Evolutionary conservation across 179 eudicot species (phyloP).

Genomic region (Spergularia azorica): DNA sequence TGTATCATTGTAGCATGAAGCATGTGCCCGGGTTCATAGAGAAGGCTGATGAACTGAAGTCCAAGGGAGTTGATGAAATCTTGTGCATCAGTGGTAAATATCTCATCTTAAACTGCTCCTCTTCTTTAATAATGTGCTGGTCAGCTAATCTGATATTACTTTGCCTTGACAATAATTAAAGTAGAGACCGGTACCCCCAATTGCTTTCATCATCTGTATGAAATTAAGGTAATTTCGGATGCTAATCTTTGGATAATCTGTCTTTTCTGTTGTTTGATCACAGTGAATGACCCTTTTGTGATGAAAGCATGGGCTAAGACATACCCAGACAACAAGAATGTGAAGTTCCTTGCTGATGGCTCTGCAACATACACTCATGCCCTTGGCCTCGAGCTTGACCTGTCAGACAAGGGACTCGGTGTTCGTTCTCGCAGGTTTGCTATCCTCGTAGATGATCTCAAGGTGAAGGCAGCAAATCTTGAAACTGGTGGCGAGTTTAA

Average conservation of each 20-base stretch:
- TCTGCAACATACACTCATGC: constrained; percentile 67
- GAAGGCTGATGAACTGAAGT: constrained; percentile 71
- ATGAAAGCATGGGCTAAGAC: constrained; percentile 97
- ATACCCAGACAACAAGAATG: constrained; percentile 74
- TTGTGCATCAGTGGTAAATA: constrained; percentile 70
- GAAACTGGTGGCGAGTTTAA: constrained; percentile 82
- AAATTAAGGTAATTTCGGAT: not conserved
- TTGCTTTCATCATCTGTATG: not conserved
- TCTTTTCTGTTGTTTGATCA: constrained; percentile 16
- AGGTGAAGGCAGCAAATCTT: constrained; percentile 68
- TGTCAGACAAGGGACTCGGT: constrained; percentile 71
- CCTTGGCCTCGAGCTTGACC: constrained; percentile 85
- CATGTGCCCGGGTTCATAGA: constrained; percentile 88
- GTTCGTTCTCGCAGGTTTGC: constrained; percentile 71
- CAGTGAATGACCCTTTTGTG: constrained; percentile 95
- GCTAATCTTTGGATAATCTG: not conserved
- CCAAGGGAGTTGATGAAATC: constrained; percentile 88
- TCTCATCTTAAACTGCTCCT: not conserved
- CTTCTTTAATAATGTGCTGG: not conserved
- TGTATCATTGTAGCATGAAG: constrained; percentile 45
- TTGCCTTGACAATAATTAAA: not conserved
- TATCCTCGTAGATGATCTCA: constrained; percentile 70
- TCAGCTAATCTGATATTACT: not conserved
- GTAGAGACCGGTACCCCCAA: not conserved
- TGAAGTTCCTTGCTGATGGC: constrained; percentile 89